phyloP scores from a whole-genome alignment of 1,284 basidiomycete species.

The Apiotrichum montevideense region DNA sequence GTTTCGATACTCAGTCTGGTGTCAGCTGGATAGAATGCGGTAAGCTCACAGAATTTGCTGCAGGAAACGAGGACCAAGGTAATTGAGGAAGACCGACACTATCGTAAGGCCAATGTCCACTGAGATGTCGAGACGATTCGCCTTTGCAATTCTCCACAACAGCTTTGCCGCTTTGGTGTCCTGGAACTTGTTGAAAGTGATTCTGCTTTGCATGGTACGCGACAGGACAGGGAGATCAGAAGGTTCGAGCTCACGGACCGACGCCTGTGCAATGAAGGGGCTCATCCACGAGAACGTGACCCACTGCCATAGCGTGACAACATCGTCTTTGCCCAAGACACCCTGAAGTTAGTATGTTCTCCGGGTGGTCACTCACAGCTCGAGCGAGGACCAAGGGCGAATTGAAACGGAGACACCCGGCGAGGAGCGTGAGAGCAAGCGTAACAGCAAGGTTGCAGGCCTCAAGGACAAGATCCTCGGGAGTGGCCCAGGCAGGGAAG shows the following conservation, averaged over 20 bases:
- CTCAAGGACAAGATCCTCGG: conserved; percentile 23
- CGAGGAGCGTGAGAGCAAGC: conserved; percentile 20
- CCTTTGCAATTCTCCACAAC: conserved; percentile 57
- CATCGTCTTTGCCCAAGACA: conserved; percentile 53
- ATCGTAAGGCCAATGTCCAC: conserved; percentile 63
- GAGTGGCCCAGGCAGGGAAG: conserved; percentile 31
- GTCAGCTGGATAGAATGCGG: not conserved
- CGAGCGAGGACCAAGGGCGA: conserved; percentile 28
- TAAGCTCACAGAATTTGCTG: conserved; percentile 46
- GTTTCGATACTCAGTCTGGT: not conserved
- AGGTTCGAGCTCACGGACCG: conserved; percentile 59
- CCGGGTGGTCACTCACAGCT: conserved; percentile 20
- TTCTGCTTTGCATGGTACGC: conserved; percentile 60
- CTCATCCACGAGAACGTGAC: conserved; percentile 68
- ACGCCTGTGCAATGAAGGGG: conserved; percentile 59
- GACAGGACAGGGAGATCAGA: conserved; percentile 66
- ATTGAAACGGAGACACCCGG: conserved; percentile 31
- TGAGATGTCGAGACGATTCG: conserved; percentile 66
- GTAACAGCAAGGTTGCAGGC: conserved; percentile 19
- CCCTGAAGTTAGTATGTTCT: not conserved
- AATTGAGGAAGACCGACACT: conserved; percentile 62
- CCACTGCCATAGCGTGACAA: conserved; percentile 70
- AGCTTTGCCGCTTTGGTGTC: conserved; percentile 48
- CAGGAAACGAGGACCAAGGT: conserved; percentile 48
- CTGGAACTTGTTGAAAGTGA: conserved; percentile 57